Evolutionary conservation across 2,329 filamentous ascomycete species (phyloP).

Genomic region (Pseudocercospora ulei): DNA sequence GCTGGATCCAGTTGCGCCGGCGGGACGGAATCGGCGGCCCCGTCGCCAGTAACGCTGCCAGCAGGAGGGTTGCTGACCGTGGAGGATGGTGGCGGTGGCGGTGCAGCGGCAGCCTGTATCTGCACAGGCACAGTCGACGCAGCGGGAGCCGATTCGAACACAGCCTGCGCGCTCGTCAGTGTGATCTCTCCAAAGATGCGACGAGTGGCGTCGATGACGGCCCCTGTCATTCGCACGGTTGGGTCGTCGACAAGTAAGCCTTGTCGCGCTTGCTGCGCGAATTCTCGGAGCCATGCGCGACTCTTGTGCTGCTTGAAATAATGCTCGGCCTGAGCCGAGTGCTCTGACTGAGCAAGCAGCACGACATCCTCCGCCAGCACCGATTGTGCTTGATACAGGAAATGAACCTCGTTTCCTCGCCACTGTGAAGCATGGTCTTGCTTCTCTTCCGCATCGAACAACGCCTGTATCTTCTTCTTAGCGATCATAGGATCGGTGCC

Average conservation of each 20-base stretch:
- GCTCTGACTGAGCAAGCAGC: background rate
- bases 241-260: background rate
- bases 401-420: background rate
- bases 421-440: background rate
- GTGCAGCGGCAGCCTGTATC: background rate
- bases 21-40: background rate
- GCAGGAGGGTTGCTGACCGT: background rate
- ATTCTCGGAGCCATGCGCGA: slow-evolving; percentile 3
- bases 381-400: background rate
- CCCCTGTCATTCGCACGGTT: background rate
- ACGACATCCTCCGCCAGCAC: slow-evolving; percentile 4
- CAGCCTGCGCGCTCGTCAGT: too few relatives aligned
- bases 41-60: background rate
- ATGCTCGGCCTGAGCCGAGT: background rate
- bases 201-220: slow-evolving; percentile 5
- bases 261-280: slow-evolving; percentile 1
- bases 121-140: too few relatives aligned
- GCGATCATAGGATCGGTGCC: too few relatives aligned
- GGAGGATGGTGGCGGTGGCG: background rate
- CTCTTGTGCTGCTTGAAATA: background rate
- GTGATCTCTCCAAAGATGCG: background rate
- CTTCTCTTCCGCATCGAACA: slow-evolving; percentile 1
- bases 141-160: too few relatives aligned
- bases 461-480: background rate
- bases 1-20: background rate